Conservation (phyloP, 176 grass and related monocot genomes). For the Pontederia crassipes region DNA sequence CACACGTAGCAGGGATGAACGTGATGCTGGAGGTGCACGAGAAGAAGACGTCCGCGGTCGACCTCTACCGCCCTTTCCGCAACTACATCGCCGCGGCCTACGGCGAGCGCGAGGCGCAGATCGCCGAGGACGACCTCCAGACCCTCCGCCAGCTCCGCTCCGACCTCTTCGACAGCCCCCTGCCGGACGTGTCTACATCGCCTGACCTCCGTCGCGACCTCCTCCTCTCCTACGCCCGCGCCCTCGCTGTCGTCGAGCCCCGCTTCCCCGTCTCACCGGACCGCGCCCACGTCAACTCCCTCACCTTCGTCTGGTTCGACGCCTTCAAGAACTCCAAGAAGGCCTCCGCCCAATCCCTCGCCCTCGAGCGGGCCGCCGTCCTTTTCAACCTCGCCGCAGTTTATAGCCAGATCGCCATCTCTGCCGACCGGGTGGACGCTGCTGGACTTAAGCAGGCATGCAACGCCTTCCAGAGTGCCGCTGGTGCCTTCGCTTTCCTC, state of each 20-base stretch:
- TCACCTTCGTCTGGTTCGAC: conserved; percentile 92
- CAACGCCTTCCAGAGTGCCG: conserved; percentile 64
- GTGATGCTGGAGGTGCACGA: conserved; percentile 98
- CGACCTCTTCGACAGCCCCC: too few species aligned
- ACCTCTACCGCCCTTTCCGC: conserved; percentile 85
- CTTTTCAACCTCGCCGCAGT: conserved; percentile 84
- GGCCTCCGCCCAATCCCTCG: conserved; percentile 44
- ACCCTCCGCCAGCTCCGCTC: conserved; percentile 6
- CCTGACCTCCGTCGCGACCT: neutral
- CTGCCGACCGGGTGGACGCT: conserved; percentile 59
- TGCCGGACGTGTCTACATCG: too few species aligned
- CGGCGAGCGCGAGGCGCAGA: conserved; percentile 61
- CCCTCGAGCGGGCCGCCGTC: conserved; percentile 76
- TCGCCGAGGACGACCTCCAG: too few species aligned
- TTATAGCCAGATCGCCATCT: conserved; percentile 82
- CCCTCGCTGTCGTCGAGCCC: conserved; percentile 71
- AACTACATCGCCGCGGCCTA: conserved; percentile 65
- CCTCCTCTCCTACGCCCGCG: conserved; percentile 44
- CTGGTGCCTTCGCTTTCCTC: conserved; percentile 66
- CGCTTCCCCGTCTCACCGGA: conserved; percentile 81
- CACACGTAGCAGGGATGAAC: conserved; percentile 29
- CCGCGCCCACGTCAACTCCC: conserved; percentile 64
- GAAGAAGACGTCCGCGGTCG: conserved; percentile 60
- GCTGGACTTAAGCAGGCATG: conserved; percentile 79
- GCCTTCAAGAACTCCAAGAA: conserved; percentile 79